Evolutionary conservation across 1,139 yeast species (phyloP), one percentile per base, ranked within the genome.

Genomic region (Schizosaccharomyces versatilis): DNA sequence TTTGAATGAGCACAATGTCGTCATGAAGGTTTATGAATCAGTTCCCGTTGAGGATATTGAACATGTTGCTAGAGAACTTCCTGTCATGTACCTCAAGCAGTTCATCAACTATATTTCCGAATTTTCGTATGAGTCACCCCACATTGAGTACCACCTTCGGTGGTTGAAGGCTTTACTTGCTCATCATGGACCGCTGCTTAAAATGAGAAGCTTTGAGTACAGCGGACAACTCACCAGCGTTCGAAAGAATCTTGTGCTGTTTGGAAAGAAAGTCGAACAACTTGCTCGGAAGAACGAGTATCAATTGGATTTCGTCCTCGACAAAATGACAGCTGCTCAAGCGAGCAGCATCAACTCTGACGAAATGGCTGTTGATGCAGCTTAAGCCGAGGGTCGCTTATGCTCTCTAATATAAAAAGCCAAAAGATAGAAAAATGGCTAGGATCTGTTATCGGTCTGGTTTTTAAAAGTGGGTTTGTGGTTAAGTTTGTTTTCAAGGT

Each of bases 141-240:
- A 90, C 66, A 67, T 88, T 44, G 97, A 93, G 68, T 86, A 79
- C 69, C 79, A 81, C 61, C 68, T 90, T 60, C 62, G 82, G 12
- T 90, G 98, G 98, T 73, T 88, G 51, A 78, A 79, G 61, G 71
- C 74, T 19, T 63, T 86, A 7, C 68, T 90, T 49, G 72, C 80
- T 2, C 68, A 74, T 19, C 97, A 88, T 65, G 98, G 99, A 9
- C 73, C 75, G 57, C 81, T 77, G 65, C 81, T 93, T 57, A 73
- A 77, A 55, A 67, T 68, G 8, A 74, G 81, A 62, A 80, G 78
- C 64, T 80, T 76, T 60, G 76, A 79, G 57, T 84, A 81, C 62
- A 73, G 79, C 6, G 75, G 80, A 56, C 74, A 84, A 0, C 67
- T 86, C 62, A 77, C 93, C 62, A 59, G 57, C n/a, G 42, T 62